Conservation (phyloP, 2,329 filamentous ascomycete genomes). For the Penicillium sp. region DNA sequence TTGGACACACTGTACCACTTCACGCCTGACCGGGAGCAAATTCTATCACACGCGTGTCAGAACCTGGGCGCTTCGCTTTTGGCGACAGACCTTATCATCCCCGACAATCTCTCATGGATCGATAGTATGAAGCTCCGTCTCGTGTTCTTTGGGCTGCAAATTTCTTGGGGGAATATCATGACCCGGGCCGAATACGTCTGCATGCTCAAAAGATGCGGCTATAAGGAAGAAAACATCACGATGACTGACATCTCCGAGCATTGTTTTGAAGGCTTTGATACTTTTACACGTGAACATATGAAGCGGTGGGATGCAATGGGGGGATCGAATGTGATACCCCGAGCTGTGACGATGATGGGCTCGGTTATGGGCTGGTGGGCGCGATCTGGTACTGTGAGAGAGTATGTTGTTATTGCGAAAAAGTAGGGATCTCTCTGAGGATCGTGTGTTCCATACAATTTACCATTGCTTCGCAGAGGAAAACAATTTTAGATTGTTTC, state of each 20-base stretch:
- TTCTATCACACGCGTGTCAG: not conserved
- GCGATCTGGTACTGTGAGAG: not conserved
- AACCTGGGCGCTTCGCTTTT: not conserved
- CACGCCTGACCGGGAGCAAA: not conserved
- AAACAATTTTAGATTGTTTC: no score
- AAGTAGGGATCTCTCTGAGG: not conserved
- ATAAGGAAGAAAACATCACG: not conserved
- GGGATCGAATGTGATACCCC: not conserved
- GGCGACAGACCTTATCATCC: not conserved
- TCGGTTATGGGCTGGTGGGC: not conserved
- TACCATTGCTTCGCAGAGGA: no score
- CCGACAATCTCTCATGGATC: not conserved
- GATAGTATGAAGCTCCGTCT: not conserved
- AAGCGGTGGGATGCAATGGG: not conserved
- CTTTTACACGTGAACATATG: not conserved
- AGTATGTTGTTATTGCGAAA: not conserved
- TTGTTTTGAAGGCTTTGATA: not conserved
- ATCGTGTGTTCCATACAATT: no score
- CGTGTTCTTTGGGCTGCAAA: not conserved
- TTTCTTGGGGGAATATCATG: not conserved
- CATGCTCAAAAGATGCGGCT: not conserved
- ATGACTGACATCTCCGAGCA: not conserved
- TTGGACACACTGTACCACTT: not conserved
- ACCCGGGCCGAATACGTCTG: not conserved
- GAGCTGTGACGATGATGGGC: not conserved